These are phyloP conservation scores for Trypanosoma rangeli DNA, from an alignment of 208 protist genomes.

Conservation along the genomic window DNA sequence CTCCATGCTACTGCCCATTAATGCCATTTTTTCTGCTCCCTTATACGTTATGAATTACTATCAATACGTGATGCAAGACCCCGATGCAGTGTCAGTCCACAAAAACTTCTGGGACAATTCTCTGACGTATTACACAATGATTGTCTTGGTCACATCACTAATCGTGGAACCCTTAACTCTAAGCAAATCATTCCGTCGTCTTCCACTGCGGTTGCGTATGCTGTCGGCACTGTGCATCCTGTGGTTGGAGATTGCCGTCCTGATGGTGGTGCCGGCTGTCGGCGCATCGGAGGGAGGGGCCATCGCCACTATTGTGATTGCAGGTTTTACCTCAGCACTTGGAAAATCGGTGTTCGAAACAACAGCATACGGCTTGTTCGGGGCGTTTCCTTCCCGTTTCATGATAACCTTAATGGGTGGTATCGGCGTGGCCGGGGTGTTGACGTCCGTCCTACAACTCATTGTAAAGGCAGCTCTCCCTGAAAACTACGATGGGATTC, in stretches of 20 bases:
- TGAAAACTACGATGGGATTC: slow-evolving; percentile 36
- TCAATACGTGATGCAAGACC: slow-evolving; percentile 45
- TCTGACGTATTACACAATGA: slow-evolving; percentile 69
- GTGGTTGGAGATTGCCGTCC: slow-evolving; percentile 44
- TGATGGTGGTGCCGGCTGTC: slow-evolving; percentile 53
- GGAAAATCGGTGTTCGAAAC: slow-evolving; percentile 75
- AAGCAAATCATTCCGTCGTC: slow-evolving; percentile 36
- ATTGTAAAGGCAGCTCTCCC: slow-evolving; percentile 52
- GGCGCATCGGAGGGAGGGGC: slow-evolving; percentile 36
- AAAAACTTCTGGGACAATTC: slow-evolving; percentile 64
- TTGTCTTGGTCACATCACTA: slow-evolving; percentile 37
- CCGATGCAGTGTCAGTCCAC: slow-evolving; percentile 25
- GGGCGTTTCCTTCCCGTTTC: slow-evolving; percentile 53
- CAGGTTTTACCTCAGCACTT: slow-evolving; percentile 36
- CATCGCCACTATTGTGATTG: slow-evolving; percentile 44
- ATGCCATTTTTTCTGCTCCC: slow-evolving; percentile 78
- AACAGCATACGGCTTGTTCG: slow-evolving; percentile 71
- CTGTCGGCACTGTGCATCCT: slow-evolving; percentile 42
- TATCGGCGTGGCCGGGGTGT: slow-evolving; percentile 38
- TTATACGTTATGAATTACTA: slow-evolving; percentile 72
- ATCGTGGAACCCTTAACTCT: slow-evolving; percentile 63
- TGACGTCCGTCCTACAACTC: slow-evolving; percentile 52
- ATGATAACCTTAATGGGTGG: slow-evolving; percentile 70
- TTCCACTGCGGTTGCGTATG: slow-evolving; percentile 44
- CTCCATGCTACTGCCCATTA: slow-evolving; percentile 80